Percentiles rank a stretch among this genome's conserved stretches.
Evolutionary conservation across 1,284 basidiomycete genomes (phyloP).

Genomic region (Coriolopsis trogii): DNA sequence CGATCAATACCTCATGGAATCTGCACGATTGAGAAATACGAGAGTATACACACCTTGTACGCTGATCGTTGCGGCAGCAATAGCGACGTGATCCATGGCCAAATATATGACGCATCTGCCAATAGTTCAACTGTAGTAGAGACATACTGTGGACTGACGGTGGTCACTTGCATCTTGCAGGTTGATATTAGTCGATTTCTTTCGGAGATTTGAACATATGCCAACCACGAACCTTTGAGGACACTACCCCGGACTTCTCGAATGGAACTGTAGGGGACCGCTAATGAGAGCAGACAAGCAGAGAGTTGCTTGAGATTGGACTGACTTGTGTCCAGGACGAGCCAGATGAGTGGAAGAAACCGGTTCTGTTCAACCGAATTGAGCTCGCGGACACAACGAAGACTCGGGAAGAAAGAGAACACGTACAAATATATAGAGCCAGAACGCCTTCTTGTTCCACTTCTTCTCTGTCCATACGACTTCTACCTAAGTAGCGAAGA

Average conservation of each 20-base stretch:
- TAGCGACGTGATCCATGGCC: conserved; percentile 24
- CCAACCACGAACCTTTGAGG: conserved; percentile 4
- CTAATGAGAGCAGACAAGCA: not conserved
- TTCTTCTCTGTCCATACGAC: conserved; percentile 24
- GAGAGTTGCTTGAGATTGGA: not conserved
- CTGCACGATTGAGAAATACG: not conserved
- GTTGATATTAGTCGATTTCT: too few species aligned
- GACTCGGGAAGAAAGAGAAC: too few species aligned
- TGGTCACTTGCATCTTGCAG: too few species aligned
- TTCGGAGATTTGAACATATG: too few species aligned
- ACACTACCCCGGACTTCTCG: conserved; percentile 7
- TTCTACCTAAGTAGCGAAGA: too few species aligned
- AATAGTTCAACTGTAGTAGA: too few species aligned
- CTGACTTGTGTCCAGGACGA: conserved; percentile 16
- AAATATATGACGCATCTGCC: conserved; percentile 26
- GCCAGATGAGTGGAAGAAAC: conserved; percentile 21
- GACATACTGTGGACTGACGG: too few species aligned
- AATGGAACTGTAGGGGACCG: conserved; percentile 16
- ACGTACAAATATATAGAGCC: conserved; percentile 30
- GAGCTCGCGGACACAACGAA: not conserved
- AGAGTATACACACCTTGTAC: conserved; percentile 27
- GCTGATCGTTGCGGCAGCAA: conserved; percentile 17
- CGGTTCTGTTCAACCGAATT: conserved; percentile 19
- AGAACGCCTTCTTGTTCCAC: conserved; percentile 23
- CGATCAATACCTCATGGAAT: too few species aligned